A percentile compares a stretch with the other conserved stretches of the same genome.
Evolutionary conservation across 768 basidiomycete genomes (phyloP).

Genomic region (Podaxis rugospora): DNA sequence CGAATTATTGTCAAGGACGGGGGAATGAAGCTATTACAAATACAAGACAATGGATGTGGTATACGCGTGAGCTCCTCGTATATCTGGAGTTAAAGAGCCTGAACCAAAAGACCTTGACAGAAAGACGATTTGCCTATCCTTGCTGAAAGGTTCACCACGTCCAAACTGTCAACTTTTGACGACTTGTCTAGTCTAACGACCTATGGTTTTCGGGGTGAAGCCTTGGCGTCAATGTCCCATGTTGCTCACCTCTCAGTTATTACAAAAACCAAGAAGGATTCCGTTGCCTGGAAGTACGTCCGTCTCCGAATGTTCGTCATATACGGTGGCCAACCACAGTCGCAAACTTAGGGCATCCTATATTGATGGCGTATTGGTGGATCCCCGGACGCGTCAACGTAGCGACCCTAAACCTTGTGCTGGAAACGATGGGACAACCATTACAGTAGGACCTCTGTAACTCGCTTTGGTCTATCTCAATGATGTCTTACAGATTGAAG

Average conservation of each 20-base stretch:
- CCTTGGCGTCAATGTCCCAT: conserved; percentile 92
- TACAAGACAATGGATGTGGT: conserved; percentile 95
- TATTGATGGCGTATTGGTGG: conserved; percentile 67
- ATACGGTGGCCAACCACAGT: neutral
- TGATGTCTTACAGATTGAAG: conserved; percentile 65
- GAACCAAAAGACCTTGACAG: conserved; percentile 32
- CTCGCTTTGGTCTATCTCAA: neutral
- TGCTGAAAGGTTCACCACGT: conserved; percentile 94
- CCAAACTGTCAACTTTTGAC: conserved; percentile 82
- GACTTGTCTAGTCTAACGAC: conserved; percentile 83
- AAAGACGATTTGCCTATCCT: conserved; percentile 86
- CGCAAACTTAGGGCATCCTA: conserved; percentile 66
- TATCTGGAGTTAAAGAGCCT: neutral
- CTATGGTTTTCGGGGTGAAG: conserved; percentile 97
- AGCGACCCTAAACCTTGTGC: conserved; percentile 86
- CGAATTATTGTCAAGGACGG: conserved; percentile 91
- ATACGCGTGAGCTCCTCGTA: conserved; percentile 63
- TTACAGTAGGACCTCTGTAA: conserved; percentile 52
- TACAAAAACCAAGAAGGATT: conserved; percentile 82
- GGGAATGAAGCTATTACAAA: conserved; percentile 90
- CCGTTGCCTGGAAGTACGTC: conserved; percentile 90
- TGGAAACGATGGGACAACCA: conserved; percentile 90
- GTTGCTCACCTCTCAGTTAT: conserved; percentile 84
- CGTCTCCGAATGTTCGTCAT: neutral
- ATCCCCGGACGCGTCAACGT: conserved; percentile 65